Base-by-base conservation (phyloP, 2,329 filamentous ascomycete genomes). In the Escovopsis sp. region DNA sequence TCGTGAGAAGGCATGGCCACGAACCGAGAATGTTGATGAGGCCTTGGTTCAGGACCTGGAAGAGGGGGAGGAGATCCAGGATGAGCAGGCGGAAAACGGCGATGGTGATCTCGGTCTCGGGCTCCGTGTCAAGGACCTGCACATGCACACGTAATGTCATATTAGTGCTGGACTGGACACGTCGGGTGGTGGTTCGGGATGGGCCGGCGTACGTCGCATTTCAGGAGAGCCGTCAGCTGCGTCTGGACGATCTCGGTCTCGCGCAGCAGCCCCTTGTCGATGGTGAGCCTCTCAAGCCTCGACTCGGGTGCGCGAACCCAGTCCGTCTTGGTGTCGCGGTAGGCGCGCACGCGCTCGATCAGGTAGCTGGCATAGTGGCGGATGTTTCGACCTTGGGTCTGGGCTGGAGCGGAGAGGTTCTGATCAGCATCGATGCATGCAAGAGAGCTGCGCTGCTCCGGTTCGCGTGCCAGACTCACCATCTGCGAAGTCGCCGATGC, bases 41-140 rank as follows among this genome's bases (percentile, higher is more conserved):
- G 39, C 85, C 91, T 63, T 95, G 87, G 57, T 98, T 98, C 64
- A 95, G 81, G 37, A 91, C 85, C 54, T 94, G 87, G 65, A 94
- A 98, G 42, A 98, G 68, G 12, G 84, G 79, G 46, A 98, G 64
- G 32, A 98, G 69, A 60, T 98, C 91, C 53, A 94, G 70, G 15
- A 94, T 93, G 41, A 98, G 68, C 48, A 98, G 69, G 44, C 91
- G 77, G 57, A 96, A 98, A 25, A 93, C 88, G 9, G 86, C 93
- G 50, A 96, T 73, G 9, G 87, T 93, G 51, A 98, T 96, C 61
- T 98, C 91, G 57, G 96, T 98, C 57, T 95, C 88, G 7, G 84
- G 79, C 52, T 96, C 91, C 48, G 81, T 76, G 39, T 86, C 81
- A 56, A 96, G 74, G 40, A 95, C 77, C 85, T 88, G 55, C 34